These are phyloP conservation scores for Arthrinium puccinioides DNA, from an alignment of 2,329 filamentous ascomycete genomes.

Conservation along the genomic window DNA sequence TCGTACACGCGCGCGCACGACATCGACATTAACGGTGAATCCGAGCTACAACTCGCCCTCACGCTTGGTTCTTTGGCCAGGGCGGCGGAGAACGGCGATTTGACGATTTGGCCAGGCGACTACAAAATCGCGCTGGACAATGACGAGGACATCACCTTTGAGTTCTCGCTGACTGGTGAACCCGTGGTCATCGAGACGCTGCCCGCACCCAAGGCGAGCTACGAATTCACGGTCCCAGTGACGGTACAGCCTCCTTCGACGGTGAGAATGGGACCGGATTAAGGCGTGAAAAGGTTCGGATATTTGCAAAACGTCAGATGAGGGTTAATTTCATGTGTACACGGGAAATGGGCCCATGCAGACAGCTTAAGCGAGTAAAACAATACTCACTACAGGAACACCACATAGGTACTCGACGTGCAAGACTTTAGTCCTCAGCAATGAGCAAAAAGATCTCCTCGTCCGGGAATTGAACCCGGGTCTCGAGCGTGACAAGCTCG, in stretches of 20 bases:
- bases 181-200: slow-evolving; percentile 1
- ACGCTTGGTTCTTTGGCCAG: slow-evolving; percentile 36
- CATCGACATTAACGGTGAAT: slow-evolving; percentile 16
- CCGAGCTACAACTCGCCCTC: slow-evolving; percentile 21
- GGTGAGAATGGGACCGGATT: not conserved
- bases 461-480: too few relatives aligned
- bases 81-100: slow-evolving; percentile 34
- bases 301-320: too few relatives aligned
- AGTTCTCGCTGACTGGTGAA: slow-evolving; percentile 1
- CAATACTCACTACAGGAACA: too few relatives aligned
- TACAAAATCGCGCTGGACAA: slow-evolving; percentile 3
- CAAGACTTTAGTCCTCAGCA: too few relatives aligned
- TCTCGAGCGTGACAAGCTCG: too few relatives aligned
- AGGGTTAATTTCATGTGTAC: too few relatives aligned
- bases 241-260: not conserved
- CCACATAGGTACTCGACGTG: too few relatives aligned
- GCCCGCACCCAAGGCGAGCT: not conserved
- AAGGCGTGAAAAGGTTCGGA: too few relatives aligned
- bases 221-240: slow-evolving; percentile 1
- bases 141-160: not conserved
- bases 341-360: too few relatives aligned
- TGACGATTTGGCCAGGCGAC: slow-evolving; percentile 2
- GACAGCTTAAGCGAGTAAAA: too few relatives aligned
- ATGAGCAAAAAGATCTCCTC: too few relatives aligned
- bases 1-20: slow-evolving; percentile 31